phyloP scores from a whole-genome alignment of 2,329 filamentous ascomycete genomes.

The Berkeleyomyces rouxiae region DNA sequence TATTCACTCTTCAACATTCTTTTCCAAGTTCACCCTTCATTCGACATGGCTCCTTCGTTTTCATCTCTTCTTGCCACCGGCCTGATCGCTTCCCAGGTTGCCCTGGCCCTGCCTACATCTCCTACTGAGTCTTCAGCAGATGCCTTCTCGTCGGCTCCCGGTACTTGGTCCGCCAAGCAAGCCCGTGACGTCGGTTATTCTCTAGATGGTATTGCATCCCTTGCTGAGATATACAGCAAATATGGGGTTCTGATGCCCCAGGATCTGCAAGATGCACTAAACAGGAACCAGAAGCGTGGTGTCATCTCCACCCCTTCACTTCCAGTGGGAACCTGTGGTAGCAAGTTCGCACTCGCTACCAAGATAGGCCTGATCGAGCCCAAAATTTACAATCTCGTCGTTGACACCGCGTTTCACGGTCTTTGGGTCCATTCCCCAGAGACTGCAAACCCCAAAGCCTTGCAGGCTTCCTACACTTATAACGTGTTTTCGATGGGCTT shows the following conservation, averaged over 20 bases:
- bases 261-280: slow-evolving; percentile 18
- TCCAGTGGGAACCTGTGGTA: slow-evolving; percentile 17
- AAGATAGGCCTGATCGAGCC: slow-evolving; percentile 28
- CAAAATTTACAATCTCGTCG: slow-evolving; percentile 24
- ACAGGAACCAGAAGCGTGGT: slow-evolving; percentile 18
- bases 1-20: too few relatives aligned
- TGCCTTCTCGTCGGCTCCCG: too few relatives aligned
- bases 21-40: too few relatives aligned
- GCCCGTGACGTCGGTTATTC: too few relatives aligned
- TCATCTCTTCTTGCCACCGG: too few relatives aligned
- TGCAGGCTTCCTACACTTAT: slow-evolving; percentile 25
- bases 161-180: too few relatives aligned
- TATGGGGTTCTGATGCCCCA: slow-evolving; percentile 22
- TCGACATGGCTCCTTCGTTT: too few relatives aligned
- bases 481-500: slow-evolving; percentile 23
- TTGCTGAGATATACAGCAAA: slow-evolving; percentile 25
- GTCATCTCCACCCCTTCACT: slow-evolving; percentile 18
- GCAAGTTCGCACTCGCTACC: slow-evolving; percentile 25
- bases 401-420: slow-evolving; percentile 31
- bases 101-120: too few relatives aligned
- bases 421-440: slow-evolving; percentile 33
- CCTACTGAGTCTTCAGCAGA: too few relatives aligned
- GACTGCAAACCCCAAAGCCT: slow-evolving; percentile 21
- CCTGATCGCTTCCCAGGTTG: too few relatives aligned
- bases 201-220: slow-evolving; percentile 12